phyloP scores from a whole-genome alignment of 352 stramenopile species.

The Phytophthora sojae region DNA sequence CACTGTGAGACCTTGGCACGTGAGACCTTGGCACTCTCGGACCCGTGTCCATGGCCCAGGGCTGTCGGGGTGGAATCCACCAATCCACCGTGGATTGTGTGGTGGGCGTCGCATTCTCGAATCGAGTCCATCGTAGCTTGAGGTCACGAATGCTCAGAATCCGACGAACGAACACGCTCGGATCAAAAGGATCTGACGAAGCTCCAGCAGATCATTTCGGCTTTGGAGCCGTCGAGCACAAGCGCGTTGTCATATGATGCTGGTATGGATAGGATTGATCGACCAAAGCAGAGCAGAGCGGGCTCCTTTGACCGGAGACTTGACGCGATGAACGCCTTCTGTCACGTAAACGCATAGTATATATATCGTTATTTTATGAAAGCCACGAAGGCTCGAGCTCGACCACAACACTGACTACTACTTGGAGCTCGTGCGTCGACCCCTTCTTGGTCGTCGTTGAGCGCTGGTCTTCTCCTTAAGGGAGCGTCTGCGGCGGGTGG shows the following conservation, averaged over 20 bases:
- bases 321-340: slow-evolving; percentile 2
- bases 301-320: not conserved
- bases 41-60: too few species aligned
- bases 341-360: slow-evolving; percentile 22
- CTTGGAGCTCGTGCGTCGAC: not conserved
- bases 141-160: not conserved
- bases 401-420: slow-evolving; percentile 1
- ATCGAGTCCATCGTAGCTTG: not conserved
- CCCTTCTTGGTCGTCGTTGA: not conserved
- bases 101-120: slow-evolving; percentile 2
- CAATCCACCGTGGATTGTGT: too few species aligned
- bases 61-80: not conserved
- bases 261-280: not conserved
- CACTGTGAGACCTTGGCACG: too few species aligned
- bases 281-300: not conserved
- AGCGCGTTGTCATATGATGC: not conserved
- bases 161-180: not conserved
- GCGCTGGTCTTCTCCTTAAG: slow-evolving; percentile 13
- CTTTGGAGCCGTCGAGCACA: slow-evolving; percentile 9
- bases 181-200: slow-evolving; percentile 10
- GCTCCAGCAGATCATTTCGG: slow-evolving; percentile 7
- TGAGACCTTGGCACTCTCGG: not conserved
- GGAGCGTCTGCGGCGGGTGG: slow-evolving; percentile 36
- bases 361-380: slow-evolving; percentile 37
- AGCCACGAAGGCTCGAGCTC: slow-evolving; percentile 4